Base-by-base conservation (phyloP, 2,329 filamentous ascomycete species). In the Aspergillus hiratsukae region DNA sequence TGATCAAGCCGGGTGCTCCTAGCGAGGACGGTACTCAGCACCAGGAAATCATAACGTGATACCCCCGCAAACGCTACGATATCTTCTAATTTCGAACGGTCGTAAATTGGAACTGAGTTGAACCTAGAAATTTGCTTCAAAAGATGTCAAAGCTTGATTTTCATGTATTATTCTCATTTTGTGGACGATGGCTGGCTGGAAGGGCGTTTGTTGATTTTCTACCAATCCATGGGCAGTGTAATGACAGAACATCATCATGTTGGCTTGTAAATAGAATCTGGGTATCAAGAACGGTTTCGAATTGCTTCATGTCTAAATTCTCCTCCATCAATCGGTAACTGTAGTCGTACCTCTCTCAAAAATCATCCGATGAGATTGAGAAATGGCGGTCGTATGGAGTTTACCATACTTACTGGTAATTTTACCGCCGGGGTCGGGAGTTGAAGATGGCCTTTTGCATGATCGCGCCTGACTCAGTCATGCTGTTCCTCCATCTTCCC, bases 1-100 rank as follows among this genome's bases (percentile, higher is more conserved):
- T 90, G 52, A 85, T 95, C 59, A 82, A 90, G 58, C 86, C 89
- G 43, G 80, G 80, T 37, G 56, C 60, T 31, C 50, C 54, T 8
- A 48, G 56, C 31, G 69, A 73, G n/a, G 62, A 61, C 35, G 59
- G 67, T 35, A 59, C 65, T 19, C 67, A 70, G 52, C 63, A 56
- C 55, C 66, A 68, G 53, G 66, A 72, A 60, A 58, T 74, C 48
- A 66, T 66, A 51, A 71, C 71, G 49, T 75, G 64, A 55, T 51
- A 51, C 37, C 31, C 35, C 21, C 14, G 21, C 37, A 3, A 17
- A 14, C 21, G n/a, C 40, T 29, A 11, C 50, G 49, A 35, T 41
- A 7, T 14, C 10, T 46, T 27, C 14, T 27, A 49, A 17, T 17
- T n/a, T 37, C 14, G 14, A 37, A 37, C 14, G 31, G 31, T 17